These are phyloP conservation scores for Sparassis latifolia DNA, from an alignment of 1,284 basidiomycete species.

Conservation along the genomic window DNA sequence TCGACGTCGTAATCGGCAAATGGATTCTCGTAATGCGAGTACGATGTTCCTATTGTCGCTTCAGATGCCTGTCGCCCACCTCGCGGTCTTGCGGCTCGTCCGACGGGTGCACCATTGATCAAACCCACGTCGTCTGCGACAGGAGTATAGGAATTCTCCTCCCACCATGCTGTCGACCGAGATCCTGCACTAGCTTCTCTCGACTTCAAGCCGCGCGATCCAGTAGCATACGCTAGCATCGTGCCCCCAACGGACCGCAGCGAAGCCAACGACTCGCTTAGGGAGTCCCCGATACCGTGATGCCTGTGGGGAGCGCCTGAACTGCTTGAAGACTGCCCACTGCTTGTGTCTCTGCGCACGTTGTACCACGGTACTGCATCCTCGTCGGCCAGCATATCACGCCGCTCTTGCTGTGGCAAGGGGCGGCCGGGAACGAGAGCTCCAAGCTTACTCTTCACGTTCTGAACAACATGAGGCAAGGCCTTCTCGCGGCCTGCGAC, in stretches of 20 bases:
- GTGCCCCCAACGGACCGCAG: conserved; percentile 41
- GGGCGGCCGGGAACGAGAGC: conserved; percentile 20
- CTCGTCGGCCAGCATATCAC: conserved; percentile 75
- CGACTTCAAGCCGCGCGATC: conserved; percentile 26
- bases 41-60: conserved; percentile 18
- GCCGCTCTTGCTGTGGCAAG: conserved; percentile 26
- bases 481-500: conserved; percentile 24
- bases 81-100: conserved; percentile 22
- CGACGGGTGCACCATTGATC: conserved; percentile 25
- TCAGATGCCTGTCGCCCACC: conserved; percentile 35
- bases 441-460: conserved; percentile 19
- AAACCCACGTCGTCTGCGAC: conserved; percentile 40
- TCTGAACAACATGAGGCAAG: conserved; percentile 16
- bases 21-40: conserved; percentile 43
- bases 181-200: conserved; percentile 26
- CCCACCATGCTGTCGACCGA: conserved; percentile 36
- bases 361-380: conserved; percentile 47
- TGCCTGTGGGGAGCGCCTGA: conserved; percentile 15
- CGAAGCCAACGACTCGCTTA: conserved; percentile 34
- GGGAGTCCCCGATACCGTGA: conserved; percentile 22
- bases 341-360: conserved; percentile 21
- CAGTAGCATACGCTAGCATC: conserved; percentile 27
- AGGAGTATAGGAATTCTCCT: conserved; percentile 33
- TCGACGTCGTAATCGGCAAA: conserved; percentile 45
- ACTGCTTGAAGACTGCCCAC: conserved; percentile 19